phyloP scores from a whole-genome alignment of 805 yeast species.

The Starmerella sp. region DNA sequence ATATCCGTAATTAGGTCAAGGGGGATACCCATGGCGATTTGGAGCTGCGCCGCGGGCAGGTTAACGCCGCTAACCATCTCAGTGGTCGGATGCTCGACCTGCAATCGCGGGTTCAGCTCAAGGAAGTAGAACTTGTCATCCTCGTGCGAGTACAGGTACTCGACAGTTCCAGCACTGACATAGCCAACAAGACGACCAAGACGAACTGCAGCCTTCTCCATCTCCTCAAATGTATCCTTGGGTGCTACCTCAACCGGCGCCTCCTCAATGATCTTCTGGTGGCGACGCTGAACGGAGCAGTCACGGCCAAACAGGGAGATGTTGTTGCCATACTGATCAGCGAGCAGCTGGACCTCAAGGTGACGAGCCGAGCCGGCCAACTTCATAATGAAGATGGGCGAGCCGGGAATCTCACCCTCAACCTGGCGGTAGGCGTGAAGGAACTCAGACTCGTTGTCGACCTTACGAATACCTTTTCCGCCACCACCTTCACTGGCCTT shows the following conservation, averaged over 20 bases:
- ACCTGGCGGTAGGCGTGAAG: slow-evolving; percentile 76
- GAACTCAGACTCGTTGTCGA: slow-evolving; percentile 73
- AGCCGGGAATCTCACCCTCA: slow-evolving; percentile 95
- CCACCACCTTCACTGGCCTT: slow-evolving; percentile 99
- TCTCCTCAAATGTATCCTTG: slow-evolving; percentile 67
- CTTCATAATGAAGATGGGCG: slow-evolving; percentile 96
- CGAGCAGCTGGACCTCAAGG: slow-evolving; percentile 92
- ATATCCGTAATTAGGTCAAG: slow-evolving; percentile 90
- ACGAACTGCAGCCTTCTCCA: slow-evolving; percentile 97
- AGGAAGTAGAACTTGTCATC: slow-evolving; percentile 93
- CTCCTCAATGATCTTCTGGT: slow-evolving; percentile 96
- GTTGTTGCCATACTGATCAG: slow-evolving; percentile 97
- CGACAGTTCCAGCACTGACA: slow-evolving; percentile 98
- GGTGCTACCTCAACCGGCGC: slow-evolving; percentile 97
- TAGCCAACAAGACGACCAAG: slow-evolving; percentile 94
- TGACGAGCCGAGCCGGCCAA: slow-evolving; percentile 97
- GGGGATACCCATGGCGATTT: slow-evolving; percentile 99
- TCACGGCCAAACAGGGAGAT: slow-evolving; percentile 97
- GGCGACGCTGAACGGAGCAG: slow-evolving; percentile 99
- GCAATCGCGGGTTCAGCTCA: slow-evolving; percentile 96
- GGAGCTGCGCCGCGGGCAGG: slow-evolving; percentile 95
- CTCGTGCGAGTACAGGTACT: slow-evolving; percentile 84
- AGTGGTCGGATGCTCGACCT: slow-evolving; percentile 99
- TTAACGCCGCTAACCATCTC: slow-evolving; percentile 99
- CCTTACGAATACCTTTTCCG: slow-evolving; percentile 99